Conservation (phyloP, 768 basidiomycete genomes). For the Auricularia auricula-judae region DNA sequence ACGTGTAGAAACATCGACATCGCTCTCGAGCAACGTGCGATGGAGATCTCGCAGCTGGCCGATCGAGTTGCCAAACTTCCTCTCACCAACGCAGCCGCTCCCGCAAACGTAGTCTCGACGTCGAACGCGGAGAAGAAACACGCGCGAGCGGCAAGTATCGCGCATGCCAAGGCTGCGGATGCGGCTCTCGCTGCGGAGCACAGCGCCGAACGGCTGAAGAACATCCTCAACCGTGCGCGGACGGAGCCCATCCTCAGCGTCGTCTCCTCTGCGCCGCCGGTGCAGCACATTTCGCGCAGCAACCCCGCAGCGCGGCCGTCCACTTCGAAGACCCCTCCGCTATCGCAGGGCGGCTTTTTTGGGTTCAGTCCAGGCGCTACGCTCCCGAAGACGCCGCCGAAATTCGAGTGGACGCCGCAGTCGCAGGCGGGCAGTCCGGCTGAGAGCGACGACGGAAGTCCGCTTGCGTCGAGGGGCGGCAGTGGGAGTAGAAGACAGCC, state of each 20-base stretch:
- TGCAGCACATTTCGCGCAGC: not conserved
- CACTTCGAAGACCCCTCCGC: not conserved
- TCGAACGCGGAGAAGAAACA: slow-evolving; percentile 23
- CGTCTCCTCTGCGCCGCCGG: not conserved
- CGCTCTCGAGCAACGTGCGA: slow-evolving; percentile 50
- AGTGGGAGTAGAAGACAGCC: not conserved
- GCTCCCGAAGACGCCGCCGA: not conserved
- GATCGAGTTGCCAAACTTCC: slow-evolving; percentile 40
- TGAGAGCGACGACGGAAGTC: not conserved
- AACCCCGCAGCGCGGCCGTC: not conserved
- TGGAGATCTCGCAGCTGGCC: slow-evolving; percentile 40
- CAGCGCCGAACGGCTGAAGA: not conserved
- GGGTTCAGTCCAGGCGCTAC: not conserved
- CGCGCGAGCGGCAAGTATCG: slow-evolving; percentile 2
- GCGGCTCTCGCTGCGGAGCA: not conserved
- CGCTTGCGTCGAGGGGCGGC: not conserved
- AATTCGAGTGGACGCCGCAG: slow-evolving; percentile 16
- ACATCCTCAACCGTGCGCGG: not conserved
- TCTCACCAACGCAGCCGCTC: slow-evolving; percentile 15
- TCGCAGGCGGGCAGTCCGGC: not conserved
- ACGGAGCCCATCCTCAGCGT: slow-evolving; percentile 1
- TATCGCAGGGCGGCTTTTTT: not conserved
- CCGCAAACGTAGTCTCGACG: slow-evolving; percentile 25
- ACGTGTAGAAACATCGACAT: slow-evolving; percentile 79
- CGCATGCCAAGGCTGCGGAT: not conserved